Percentiles rank a stretch among this genome's conserved stretches.
phyloP scores from a whole-genome alignment of 1,284 basidiomycete species.

The Trichosporon sp. region DNA sequence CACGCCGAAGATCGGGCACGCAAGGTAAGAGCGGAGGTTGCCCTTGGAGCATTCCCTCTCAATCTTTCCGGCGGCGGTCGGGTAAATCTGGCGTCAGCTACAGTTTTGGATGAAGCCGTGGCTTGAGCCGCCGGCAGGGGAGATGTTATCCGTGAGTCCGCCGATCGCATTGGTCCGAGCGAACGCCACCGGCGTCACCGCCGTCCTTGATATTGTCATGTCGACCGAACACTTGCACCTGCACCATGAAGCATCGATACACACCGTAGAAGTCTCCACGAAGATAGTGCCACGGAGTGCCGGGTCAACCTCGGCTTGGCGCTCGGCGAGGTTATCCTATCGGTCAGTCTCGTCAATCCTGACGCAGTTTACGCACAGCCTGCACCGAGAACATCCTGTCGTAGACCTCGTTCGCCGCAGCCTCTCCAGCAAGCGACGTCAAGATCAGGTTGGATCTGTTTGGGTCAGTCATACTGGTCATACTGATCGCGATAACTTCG shows the following conservation, averaged over 20 bases:
- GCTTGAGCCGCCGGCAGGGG: neutral
- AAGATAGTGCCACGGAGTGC: constrained; percentile 57
- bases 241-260: constrained; percentile 26
- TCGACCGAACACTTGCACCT: neutral
- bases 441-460: constrained; percentile 70
- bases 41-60: constrained; percentile 60
- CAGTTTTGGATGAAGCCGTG: neutral
- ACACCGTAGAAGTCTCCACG: constrained; percentile 71
- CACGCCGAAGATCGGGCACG: constrained; percentile 74
- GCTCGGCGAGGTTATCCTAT: neutral
- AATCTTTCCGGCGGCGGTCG: constrained; percentile 66
- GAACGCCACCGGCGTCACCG: neutral
- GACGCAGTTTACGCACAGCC: constrained; percentile 39
- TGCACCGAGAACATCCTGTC: constrained; percentile 59
- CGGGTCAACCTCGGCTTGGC: neutral
- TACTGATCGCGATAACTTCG: neutral
- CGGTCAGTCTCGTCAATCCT: neutral
- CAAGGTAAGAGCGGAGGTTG: constrained; percentile 61
- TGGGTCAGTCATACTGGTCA: neutral
- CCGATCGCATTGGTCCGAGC: neutral
- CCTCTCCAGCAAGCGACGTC: constrained; percentile 68
- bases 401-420: constrained; percentile 65
- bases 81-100: constrained; percentile 56
- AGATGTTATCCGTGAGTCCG: neutral
- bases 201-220: neutral